Conservation (phyloP, 1,284 basidiomycete species). For the Taiwanofungus camphoratus region DNA sequence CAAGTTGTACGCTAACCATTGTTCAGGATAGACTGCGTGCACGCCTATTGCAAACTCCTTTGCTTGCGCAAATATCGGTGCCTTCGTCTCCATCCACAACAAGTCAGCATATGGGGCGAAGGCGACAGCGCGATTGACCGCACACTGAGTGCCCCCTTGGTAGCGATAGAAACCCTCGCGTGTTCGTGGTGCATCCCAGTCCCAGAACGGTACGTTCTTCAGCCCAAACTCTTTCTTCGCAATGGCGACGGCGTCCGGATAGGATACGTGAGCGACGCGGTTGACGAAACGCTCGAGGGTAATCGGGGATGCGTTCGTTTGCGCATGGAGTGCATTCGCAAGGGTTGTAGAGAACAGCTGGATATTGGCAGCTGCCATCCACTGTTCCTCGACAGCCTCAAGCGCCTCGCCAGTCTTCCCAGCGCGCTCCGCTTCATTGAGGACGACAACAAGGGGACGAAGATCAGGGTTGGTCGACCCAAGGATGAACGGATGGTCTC, state of each 20-base stretch:
- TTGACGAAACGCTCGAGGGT: conserved; percentile 54
- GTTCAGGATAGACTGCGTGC: conserved; percentile 72
- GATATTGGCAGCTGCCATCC: conserved; percentile 75
- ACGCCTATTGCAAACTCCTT: conserved; percentile 90
- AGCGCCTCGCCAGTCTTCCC: conserved; percentile 80
- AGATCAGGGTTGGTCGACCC: conserved; percentile 78
- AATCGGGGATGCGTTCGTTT: conserved; percentile 46
- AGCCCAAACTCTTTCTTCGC: conserved; percentile 81
- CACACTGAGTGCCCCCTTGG: conserved; percentile 94
- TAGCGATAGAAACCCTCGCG: conserved; percentile 96
- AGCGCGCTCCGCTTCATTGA: conserved; percentile 77
- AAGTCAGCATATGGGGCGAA: conserved; percentile 93
- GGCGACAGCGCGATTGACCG: conserved; percentile 87
- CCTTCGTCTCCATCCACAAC: conserved; percentile 98
- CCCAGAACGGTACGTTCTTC: conserved; percentile 71
- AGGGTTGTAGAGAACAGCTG: conserved; percentile 77
- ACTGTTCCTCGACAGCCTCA: conserved; percentile 85
- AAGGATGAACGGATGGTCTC: conserved; percentile 96
- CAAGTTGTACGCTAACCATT: conserved; percentile 95
- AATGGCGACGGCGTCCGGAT: conserved; percentile 65
- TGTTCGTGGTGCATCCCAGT: conserved; percentile 93
- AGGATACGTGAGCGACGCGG: conserved; percentile 62
- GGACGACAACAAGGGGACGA: conserved; percentile 69
- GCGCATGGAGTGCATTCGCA: conserved; percentile 63
- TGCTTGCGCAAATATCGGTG: conserved; percentile 91